Percentiles rank a stretch among this genome's conserved stretches.
phyloP scores from a whole-genome alignment of 345 rosid species.

The Eucalyptus lansdowneana region DNA sequence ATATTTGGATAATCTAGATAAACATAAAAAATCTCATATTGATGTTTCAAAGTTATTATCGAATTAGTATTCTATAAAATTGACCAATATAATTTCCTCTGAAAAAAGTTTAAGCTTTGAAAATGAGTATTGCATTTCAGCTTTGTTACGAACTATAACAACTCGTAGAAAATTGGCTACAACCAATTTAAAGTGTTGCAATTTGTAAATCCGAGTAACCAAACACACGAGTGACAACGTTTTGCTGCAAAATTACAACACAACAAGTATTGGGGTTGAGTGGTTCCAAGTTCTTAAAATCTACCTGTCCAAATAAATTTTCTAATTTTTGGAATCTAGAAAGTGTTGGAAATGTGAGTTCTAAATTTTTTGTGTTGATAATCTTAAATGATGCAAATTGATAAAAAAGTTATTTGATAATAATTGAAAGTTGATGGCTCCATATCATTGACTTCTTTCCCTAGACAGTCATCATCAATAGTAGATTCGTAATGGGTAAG shows the following conservation, averaged over 20 bases:
- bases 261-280: accelerated
- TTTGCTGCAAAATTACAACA: accelerated
- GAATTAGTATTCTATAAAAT: background rate
- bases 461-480: background rate
- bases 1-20: accelerated
- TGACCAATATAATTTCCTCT: background rate
- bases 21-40: background rate
- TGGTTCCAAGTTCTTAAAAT: accelerated
- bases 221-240: background rate
- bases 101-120: background rate
- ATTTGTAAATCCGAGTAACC: background rate
- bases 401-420: background rate
- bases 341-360: background rate
- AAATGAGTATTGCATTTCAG: accelerated
- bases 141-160: background rate
- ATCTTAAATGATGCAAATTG: background rate
- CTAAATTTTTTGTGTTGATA: background rate
- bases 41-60: background rate
- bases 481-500: background rate
- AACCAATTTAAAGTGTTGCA: accelerated
- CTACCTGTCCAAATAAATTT: accelerated
- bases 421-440: background rate
- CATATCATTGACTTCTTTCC: background rate
- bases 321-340: too few relatives aligned
- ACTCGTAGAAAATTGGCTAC: accelerated